phyloP scores from a whole-genome alignment of 331 rosid genomes.

The Quercus phellos region DNA sequence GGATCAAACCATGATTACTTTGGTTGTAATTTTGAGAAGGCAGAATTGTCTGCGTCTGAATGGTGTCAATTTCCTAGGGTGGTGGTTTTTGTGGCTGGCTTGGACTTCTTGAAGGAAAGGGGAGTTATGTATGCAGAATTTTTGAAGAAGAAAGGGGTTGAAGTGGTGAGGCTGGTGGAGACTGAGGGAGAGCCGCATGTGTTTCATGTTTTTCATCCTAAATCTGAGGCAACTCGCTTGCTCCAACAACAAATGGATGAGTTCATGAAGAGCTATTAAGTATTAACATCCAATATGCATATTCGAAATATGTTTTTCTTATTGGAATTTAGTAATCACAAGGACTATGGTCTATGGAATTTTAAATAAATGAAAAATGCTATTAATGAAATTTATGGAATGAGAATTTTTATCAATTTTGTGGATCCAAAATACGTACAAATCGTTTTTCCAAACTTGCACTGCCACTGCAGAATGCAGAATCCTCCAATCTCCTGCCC shows the following conservation, averaged over 20 bases:
- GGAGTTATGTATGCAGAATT: slow-evolving; percentile 69
- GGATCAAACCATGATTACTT: slow-evolving; percentile 43
- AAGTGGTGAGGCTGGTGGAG: slow-evolving; percentile 49
- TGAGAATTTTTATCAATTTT: background rate
- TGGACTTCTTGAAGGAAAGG: slow-evolving; percentile 73
- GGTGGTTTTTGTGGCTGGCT: slow-evolving; percentile 69
- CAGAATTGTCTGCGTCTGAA: slow-evolving; percentile 17
- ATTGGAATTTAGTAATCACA: background rate
- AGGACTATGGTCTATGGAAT: background rate
- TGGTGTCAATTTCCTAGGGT: slow-evolving; percentile 56
- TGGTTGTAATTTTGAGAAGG: slow-evolving; percentile 61
- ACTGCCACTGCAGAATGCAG: background rate
- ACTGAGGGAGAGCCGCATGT: slow-evolving; percentile 46
- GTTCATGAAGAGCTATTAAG: slow-evolving; percentile 40
- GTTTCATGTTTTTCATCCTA: slow-evolving; percentile 51
- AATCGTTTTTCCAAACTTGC: background rate
- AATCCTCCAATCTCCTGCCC: background rate
- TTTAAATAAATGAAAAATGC: background rate
- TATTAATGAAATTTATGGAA: background rate
- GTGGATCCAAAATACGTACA: background rate
- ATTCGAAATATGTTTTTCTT: background rate
- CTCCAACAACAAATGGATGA: slow-evolving; percentile 59
- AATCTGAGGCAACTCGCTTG: slow-evolving; percentile 52
- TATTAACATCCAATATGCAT: slow-evolving; percentile 4
- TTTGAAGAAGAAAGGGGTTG: slow-evolving; percentile 45